A percentile compares a stretch with the other conserved stretches of the same genome.
phyloP scores from a whole-genome alignment of 768 basidiomycete genomes.

The Trametes gibbosa region DNA sequence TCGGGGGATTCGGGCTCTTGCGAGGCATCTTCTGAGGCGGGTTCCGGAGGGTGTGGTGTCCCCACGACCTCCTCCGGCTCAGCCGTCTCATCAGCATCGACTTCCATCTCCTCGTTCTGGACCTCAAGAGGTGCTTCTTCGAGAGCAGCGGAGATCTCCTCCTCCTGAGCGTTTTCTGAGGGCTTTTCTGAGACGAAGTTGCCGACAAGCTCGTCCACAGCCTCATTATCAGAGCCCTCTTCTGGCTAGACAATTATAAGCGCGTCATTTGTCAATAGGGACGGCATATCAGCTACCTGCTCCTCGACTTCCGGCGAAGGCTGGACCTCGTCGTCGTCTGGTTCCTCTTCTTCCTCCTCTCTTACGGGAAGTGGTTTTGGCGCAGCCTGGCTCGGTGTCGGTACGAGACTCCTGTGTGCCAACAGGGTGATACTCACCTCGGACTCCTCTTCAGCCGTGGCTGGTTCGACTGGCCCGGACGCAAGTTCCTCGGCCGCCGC shows the following conservation, averaged over 20 bases:
- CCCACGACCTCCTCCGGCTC: conserved; percentile 6
- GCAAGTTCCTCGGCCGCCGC: background rate
- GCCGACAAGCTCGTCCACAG: conserved; percentile 14
- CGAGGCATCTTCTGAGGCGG: background rate
- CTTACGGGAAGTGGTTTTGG: background rate
- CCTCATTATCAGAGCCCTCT: conserved; percentile 18
- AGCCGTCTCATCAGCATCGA: background rate
- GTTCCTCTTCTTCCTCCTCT: background rate
- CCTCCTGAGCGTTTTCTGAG: background rate
- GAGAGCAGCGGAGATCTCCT: background rate
- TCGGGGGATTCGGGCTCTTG: conserved; percentile 5
- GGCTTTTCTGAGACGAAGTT: conserved; percentile 11
- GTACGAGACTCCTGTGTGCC: too few species aligned
- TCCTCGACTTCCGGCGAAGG: background rate
- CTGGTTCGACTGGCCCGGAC: background rate
- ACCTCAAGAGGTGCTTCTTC: background rate
- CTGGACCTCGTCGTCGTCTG: background rate
- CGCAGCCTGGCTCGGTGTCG: background rate
- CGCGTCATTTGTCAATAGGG: background rate
- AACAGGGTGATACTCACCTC: background rate
- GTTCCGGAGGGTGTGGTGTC: background rate
- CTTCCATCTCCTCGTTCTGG: conserved; percentile 5
- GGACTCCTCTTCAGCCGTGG: background rate
- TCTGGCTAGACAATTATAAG: background rate
- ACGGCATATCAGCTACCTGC: background rate